Base-by-base conservation (phyloP, 1,284 basidiomycete genomes). In the Trichosporon sp. region DNA sequence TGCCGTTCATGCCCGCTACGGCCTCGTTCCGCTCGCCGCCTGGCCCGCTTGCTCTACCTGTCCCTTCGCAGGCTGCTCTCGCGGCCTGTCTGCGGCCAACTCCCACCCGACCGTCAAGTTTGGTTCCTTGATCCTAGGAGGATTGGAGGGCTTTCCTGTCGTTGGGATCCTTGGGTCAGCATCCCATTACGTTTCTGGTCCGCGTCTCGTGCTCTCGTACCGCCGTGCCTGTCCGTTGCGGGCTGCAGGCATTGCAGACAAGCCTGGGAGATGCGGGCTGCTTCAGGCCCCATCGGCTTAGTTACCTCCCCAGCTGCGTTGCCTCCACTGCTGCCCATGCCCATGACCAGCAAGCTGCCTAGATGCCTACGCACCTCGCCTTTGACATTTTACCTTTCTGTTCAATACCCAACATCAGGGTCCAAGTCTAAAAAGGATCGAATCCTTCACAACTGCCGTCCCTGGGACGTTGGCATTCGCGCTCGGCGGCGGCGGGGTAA, bases 311-410 rank as follows among this genome's bases (percentile, higher is more conserved):
- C 10, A 46, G 16, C 43, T n/a, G 43, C 43, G 43, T 7, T n/a
- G 4, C 43, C 43, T 16, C 43, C 43, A 12, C 38, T 40, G 35
- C 38, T 40, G 38, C 38, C 11, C 38, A 26, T 26, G 38, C 8
- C 38, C 38, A 3, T 12, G 10, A 12, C 11, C 26, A 26, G 26
- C 26, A 26, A 26, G 26, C 26, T 26, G 26, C 26, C 26, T 26
- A 26, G 26, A 26, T 40, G 38, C 38, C 38, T 40, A 12, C 38
- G 38, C 38, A 40, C 38, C 38, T 40, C 38, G 10, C 38, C 38
- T 40, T 35, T 35, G 59, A 35, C 59, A 35, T n/a, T 37, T 63
- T 63, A 63, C 59, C 59, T 63, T 63, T n/a, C 59, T 63, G 59
- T 19, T 63, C 59, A 63, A 63, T 63, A 37, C 31, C 32, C 32